phyloP scores from a whole-genome alignment of 1,139 yeast genomes.

The Sugiyamaella sp. region DNA sequence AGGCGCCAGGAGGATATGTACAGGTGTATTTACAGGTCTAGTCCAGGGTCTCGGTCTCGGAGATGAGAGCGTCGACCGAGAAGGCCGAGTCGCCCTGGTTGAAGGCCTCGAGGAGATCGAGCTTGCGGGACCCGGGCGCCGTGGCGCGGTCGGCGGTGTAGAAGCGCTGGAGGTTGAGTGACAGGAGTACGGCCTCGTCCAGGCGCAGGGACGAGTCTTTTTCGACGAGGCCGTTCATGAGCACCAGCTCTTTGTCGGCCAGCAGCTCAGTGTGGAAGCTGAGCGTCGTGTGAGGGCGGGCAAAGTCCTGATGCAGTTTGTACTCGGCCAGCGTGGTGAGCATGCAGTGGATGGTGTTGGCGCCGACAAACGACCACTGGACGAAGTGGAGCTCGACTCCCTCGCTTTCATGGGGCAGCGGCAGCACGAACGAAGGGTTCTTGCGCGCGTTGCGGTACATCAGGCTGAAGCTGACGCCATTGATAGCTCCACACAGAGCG shows the following conservation, averaged over 20 bases:
- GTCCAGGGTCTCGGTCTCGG: constrained; percentile 74
- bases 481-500: constrained; percentile 66
- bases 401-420: constrained; percentile 49
- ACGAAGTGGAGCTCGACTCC: constrained; percentile 85
- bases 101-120: constrained; percentile 64
- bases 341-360: constrained; percentile 83
- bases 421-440: constrained; percentile 61
- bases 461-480: constrained; percentile 57
- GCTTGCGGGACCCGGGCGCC: constrained; percentile 47
- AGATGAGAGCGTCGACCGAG: constrained; percentile 64
- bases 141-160: constrained; percentile 67
- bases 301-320: constrained; percentile 86
- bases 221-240: constrained; percentile 89
- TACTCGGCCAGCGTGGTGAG: constrained; percentile 91
- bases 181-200: constrained; percentile 76
- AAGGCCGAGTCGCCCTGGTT: constrained; percentile 68
- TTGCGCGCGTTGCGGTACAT: constrained; percentile 69
- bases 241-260: constrained; percentile 62
- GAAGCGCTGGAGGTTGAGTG: constrained; percentile 83
- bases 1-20: not conserved
- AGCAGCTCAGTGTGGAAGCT: constrained; percentile 82
- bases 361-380: constrained; percentile 93
- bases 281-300: constrained; percentile 92
- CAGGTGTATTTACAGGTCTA: constrained; percentile 23
- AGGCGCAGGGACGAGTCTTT: constrained; percentile 61